phyloP scores from a whole-genome alignment of 352 stramenopile genomes.

The Blastocystis sp. region DNA sequence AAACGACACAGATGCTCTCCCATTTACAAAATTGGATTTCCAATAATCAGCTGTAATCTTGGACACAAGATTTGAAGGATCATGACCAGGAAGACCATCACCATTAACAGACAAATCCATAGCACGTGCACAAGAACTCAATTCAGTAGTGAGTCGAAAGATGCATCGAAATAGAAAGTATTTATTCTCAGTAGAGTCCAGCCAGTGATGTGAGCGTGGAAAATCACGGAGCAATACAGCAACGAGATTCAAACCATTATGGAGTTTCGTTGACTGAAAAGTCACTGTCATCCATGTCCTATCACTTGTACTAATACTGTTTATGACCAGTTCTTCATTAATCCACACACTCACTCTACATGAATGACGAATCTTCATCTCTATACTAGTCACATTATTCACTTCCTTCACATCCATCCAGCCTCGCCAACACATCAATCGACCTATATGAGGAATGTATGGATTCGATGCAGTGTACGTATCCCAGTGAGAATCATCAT shows the following conservation, averaged over 20 bases:
- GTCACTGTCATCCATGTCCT: not conserved
- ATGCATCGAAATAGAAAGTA: not conserved
- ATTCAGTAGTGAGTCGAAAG: not conserved
- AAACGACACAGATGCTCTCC: not conserved
- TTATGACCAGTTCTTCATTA: not conserved
- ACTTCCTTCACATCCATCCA: not conserved
- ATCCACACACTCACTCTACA: not conserved
- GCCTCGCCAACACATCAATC: not conserved
- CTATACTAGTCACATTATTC: not conserved
- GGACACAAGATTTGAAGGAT: not conserved
- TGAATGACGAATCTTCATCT: not conserved
- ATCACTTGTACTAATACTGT: not conserved
- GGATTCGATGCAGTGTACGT: not conserved
- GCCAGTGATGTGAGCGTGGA: not conserved
- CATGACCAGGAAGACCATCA: not conserved
- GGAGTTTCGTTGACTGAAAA: not conserved
- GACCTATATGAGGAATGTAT: not conserved
- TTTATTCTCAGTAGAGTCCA: not conserved
- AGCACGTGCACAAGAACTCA: not conserved
- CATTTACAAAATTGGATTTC: not conserved
- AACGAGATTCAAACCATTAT: not conserved
- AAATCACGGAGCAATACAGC: not conserved
- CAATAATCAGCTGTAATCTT: not conserved
- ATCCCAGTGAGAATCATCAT: not conserved
- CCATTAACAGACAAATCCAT: not conserved